Evolutionary conservation across 139 green algal species (phyloP).

Genomic region (Closterium sp.): DNA sequence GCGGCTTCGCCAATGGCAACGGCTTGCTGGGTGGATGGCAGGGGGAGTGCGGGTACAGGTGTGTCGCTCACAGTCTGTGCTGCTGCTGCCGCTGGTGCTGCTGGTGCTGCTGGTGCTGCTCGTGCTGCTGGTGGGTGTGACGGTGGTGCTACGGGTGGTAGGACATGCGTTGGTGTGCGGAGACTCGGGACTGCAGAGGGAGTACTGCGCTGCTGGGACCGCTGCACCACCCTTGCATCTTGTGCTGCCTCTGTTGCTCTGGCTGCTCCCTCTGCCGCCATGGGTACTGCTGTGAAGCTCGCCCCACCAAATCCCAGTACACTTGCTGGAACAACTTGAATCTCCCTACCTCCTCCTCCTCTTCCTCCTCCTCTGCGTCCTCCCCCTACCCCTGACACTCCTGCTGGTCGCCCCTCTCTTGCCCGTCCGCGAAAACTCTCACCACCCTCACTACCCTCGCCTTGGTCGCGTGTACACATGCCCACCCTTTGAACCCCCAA

Average conservation of each 20-base stretch:
- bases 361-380: background rate
- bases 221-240: background rate
- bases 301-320: background rate
- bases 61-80: background rate
- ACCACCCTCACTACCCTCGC: background rate
- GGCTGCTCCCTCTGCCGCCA: background rate
- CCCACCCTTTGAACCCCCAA: background rate
- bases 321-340: background rate
- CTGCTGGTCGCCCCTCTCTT: background rate
- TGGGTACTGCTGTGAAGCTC: background rate
- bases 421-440: background rate
- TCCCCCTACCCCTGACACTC: background rate
- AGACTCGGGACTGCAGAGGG: background rate
- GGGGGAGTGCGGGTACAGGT: background rate
- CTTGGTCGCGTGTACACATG: background rate
- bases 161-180: background rate
- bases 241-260: background rate
- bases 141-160: background rate
- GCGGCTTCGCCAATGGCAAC: too few species aligned
- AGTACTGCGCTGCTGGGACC: background rate
- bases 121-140: too few species aligned
- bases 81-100: background rate
- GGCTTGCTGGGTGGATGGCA: background rate
- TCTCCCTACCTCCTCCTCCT: background rate
- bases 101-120: background rate